These are phyloP conservation scores for Acacia crassicarpa DNA, from an alignment of 306 rosid genomes.

Conservation along the genomic window DNA sequence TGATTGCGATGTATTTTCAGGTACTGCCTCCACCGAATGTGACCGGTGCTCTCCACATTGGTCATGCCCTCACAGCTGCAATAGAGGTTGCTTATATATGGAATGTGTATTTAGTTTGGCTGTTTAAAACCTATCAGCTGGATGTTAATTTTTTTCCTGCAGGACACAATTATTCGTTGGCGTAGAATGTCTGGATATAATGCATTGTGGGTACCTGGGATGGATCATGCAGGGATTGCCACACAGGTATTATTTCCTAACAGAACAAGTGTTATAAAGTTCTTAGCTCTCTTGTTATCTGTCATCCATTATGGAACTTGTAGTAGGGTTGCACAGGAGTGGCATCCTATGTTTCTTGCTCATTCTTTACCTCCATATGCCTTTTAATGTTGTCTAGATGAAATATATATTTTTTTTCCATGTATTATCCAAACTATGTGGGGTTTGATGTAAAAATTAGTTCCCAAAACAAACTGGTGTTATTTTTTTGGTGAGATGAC, in stretches of 20 bases:
- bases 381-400: not conserved
- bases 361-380: constrained; percentile 9
- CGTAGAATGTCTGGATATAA: constrained; percentile 91
- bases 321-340: not conserved
- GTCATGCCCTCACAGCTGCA: constrained; percentile 96
- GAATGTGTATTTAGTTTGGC: constrained; percentile 18
- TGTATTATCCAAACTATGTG: not conserved
- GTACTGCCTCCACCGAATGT: constrained; percentile 96
- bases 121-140: constrained; percentile 11
- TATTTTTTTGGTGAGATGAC: not conserved
- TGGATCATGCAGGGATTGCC: constrained; percentile 99
- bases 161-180: constrained; percentile 98
- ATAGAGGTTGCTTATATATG: constrained; percentile 58
- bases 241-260: constrained; percentile 67
- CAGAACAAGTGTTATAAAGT: constrained; percentile 9
- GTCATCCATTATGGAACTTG: constrained; percentile 13
- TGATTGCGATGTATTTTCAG: constrained; percentile 43
- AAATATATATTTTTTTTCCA: not conserved
- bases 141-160: constrained; percentile 32
- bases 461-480: not conserved
- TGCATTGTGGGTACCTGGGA: constrained; percentile 95
- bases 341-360: not conserved
- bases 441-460: constrained; percentile 2
- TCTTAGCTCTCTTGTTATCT: constrained; percentile 10
- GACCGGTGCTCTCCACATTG: constrained; percentile 96